A percentile compares a stretch with the other conserved stretches of the same genome.
These are phyloP conservation scores for Nicotiana sylvestris DNA, from an alignment of 257 asterid genomes.

Conservation along the genomic window DNA sequence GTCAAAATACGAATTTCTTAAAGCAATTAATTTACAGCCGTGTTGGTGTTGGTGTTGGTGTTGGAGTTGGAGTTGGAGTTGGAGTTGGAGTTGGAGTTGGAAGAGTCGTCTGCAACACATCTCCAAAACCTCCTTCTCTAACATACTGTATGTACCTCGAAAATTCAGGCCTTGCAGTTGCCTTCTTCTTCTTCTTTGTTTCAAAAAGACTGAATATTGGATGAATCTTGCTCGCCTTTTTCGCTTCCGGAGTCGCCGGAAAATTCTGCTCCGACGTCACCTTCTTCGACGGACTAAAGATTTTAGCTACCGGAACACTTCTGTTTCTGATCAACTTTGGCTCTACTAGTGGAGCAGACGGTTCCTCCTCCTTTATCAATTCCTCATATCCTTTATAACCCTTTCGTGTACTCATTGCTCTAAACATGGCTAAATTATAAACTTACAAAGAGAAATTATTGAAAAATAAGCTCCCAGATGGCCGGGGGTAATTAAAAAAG, in stretches of 20 bases:
- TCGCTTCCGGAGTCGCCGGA: background rate
- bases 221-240: constrained; percentile 15
- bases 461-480: background rate
- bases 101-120: constrained; percentile 25
- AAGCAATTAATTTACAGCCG: background rate
- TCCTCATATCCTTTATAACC: constrained; percentile 11
- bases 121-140: constrained; percentile 49
- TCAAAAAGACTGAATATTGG: constrained; percentile 23
- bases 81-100: constrained; percentile 19
- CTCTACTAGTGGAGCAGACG: background rate
- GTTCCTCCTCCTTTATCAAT: constrained; percentile 2
- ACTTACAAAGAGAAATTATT: background rate
- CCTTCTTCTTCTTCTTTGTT: constrained; percentile 38
- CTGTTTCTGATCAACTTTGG: constrained; percentile 15
- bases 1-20: background rate
- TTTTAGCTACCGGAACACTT: constrained; percentile 8
- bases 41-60: background rate
- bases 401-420: constrained; percentile 19
- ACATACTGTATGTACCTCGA: constrained; percentile 69
- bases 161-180: constrained; percentile 67
- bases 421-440: constrained; percentile 10
- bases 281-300: background rate
- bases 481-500: background rate
- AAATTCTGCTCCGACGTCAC: background rate
- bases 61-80: constrained; percentile 18